Conservation (phyloP, 441 rosid genomes). For the Pelargonium citronellum region DNA sequence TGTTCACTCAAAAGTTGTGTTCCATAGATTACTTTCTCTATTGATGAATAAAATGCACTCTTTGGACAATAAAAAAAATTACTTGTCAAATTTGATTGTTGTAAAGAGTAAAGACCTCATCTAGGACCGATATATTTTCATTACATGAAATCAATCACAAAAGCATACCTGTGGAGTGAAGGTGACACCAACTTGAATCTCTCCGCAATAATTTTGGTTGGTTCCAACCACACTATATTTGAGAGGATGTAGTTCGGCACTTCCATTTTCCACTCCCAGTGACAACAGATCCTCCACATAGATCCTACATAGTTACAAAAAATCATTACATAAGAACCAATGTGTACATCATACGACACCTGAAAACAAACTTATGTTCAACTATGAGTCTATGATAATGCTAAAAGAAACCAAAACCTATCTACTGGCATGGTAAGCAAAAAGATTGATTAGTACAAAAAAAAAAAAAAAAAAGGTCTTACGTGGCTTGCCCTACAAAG, state of each 20-base stretch:
- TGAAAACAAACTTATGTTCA: too few species aligned
- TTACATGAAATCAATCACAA: too few species aligned
- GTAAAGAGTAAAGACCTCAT: too few species aligned
- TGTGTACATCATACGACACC: neutral
- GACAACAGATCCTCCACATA: constrained; percentile 63
- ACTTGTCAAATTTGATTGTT: neutral
- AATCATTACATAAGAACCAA: constrained; percentile 10
- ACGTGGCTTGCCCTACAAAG: constrained; percentile 64
- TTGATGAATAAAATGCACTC: neutral
- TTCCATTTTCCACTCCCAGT: constrained; percentile 62
- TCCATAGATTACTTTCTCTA: neutral
- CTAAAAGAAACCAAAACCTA: neutral
- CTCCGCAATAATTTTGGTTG: constrained; percentile 49
- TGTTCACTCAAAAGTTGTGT: too few species aligned
- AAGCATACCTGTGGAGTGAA: constrained; percentile 43
- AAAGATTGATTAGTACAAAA: neutral
- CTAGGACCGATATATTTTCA: too few species aligned
- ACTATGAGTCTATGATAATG: neutral
- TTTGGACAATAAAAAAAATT: too few species aligned
- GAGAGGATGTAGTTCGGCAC: constrained; percentile 42
- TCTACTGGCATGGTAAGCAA: neutral
- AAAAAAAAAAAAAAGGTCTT: too few species aligned
- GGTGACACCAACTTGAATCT: constrained; percentile 55
- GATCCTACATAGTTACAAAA: constrained; percentile 23
- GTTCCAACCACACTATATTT: constrained; percentile 48